phyloP scores from a whole-genome alignment of 1,284 basidiomycete genomes.

The Lentinula novae-zelandiae region DNA sequence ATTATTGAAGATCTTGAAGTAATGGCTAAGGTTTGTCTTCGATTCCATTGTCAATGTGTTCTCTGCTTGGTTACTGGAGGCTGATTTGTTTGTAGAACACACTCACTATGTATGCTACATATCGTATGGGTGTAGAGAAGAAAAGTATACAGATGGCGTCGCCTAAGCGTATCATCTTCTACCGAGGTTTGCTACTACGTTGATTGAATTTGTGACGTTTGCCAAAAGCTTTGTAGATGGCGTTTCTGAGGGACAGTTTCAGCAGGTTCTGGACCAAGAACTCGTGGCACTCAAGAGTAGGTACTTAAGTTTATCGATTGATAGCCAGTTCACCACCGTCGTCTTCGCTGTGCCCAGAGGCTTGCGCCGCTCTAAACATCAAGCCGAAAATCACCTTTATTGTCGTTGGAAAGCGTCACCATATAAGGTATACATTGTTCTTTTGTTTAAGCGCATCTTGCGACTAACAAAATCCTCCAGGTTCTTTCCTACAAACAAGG shows the following conservation, averaged over 20 bases:
- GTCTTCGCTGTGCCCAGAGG: slow-evolving; percentile 34
- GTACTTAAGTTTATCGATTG: slow-evolving; percentile 11
- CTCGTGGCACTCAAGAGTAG: slow-evolving; percentile 54
- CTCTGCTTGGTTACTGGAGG: background rate
- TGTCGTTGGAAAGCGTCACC: slow-evolving; percentile 75
- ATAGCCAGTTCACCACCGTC: background rate
- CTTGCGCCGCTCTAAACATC: slow-evolving; percentile 52
- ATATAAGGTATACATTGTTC: slow-evolving; percentile 48
- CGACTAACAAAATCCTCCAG: background rate
- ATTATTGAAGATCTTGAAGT: slow-evolving; percentile 68
- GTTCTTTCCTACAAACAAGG: slow-evolving; percentile 31
- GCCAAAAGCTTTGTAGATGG: slow-evolving; percentile 47
- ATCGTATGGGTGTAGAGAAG: slow-evolving; percentile 50
- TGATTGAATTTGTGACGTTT: background rate
- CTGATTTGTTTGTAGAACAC: slow-evolving; percentile 36
- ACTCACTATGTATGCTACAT: slow-evolving; percentile 51
- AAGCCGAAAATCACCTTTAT: slow-evolving; percentile 69
- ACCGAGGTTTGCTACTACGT: slow-evolving; percentile 46
- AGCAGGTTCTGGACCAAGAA: slow-evolving; percentile 61
- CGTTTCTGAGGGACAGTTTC: slow-evolving; percentile 78
- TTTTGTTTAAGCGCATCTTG: background rate
- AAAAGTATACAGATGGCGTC: slow-evolving; percentile 32
- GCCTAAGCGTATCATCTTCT: slow-evolving; percentile 72
- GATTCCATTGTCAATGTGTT: background rate
- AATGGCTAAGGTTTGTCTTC: slow-evolving; percentile 49